Conservation (phyloP, 23 red algal species). For the Pyropia yezoensis region DNA sequence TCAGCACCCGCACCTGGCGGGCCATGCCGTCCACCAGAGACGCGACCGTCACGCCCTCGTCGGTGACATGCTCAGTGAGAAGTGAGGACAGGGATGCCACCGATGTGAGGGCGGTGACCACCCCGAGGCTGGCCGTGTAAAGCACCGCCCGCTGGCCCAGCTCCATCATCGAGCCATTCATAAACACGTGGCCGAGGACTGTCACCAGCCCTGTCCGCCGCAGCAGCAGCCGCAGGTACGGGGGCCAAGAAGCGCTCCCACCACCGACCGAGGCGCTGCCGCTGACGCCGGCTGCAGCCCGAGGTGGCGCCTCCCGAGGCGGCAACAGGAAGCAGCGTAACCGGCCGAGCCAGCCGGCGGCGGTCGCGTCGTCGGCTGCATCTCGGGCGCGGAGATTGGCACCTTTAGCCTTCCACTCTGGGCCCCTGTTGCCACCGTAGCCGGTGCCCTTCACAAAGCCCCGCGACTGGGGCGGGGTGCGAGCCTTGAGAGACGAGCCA, state of each 20-base stretch:
- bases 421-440: conserved; percentile 26
- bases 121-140: conserved; percentile 34
- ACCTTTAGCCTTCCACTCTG: conserved; percentile 45
- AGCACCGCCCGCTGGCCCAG: conserved; percentile 33
- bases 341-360: conserved; percentile 34
- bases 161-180: conserved; percentile 57
- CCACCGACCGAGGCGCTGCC: too few species aligned
- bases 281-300: too few species aligned
- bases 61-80: conserved; percentile 10
- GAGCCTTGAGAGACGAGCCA: conserved; percentile 16
- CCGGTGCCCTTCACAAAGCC: conserved; percentile 59
- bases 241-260: conserved; percentile 15
- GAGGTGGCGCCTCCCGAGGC: conserved; percentile 4
- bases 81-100: conserved; percentile 19
- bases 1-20: conserved; percentile 38
- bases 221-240: conserved; percentile 42
- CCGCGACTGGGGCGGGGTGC: conserved; percentile 12
- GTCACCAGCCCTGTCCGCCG: conserved; percentile 12
- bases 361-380: conserved; percentile 13
- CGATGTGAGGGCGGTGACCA: conserved; percentile 32
- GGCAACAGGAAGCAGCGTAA: conserved; percentile 36
- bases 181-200: conserved; percentile 19
- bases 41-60: conserved; percentile 27
- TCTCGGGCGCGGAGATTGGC: conserved; percentile 16
- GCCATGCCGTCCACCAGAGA: conserved; percentile 37